Conservation (phyloP, 2,329 filamentous ascomycete genomes). For the Calonectria ilicicola region DNA sequence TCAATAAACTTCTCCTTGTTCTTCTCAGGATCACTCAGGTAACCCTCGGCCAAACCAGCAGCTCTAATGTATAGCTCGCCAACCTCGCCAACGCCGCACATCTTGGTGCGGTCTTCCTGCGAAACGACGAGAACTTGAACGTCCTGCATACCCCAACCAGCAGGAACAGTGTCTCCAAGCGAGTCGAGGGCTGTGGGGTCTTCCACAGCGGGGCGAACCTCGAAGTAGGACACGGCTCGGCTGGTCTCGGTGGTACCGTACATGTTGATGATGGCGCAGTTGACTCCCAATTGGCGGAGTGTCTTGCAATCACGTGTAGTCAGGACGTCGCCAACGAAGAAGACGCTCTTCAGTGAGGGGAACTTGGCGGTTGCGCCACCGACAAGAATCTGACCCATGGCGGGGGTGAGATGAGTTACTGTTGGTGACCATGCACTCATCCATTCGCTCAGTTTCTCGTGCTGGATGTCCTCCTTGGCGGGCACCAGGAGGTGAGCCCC, state of each 20-base stretch:
- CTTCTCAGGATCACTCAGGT: slow-evolving; percentile 69
- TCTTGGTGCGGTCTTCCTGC: slow-evolving; percentile 71
- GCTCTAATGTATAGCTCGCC: slow-evolving; percentile 89
- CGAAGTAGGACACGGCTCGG: slow-evolving; percentile 83
- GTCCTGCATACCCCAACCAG: slow-evolving; percentile 86
- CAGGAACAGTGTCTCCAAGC: slow-evolving; percentile 79
- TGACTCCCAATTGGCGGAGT: slow-evolving; percentile 81
- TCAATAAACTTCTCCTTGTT: slow-evolving; percentile 82
- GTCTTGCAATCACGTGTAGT: slow-evolving; percentile 85
- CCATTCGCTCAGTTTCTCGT: slow-evolving; percentile 86
- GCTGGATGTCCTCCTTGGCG: slow-evolving; percentile 83
- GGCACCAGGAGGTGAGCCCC: slow-evolving; percentile 85
- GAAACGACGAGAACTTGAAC: slow-evolving; percentile 90
- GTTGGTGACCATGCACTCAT: slow-evolving; percentile 80
- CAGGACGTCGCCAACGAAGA: slow-evolving; percentile 93
- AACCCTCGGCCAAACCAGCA: slow-evolving; percentile 86
- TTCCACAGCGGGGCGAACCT: slow-evolving; percentile 75
- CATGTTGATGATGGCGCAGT: slow-evolving; percentile 57
- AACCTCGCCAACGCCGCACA: slow-evolving; percentile 84
- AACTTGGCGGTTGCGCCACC: slow-evolving; percentile 84
- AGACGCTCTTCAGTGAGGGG: slow-evolving; percentile 69
- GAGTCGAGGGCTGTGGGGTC: slow-evolving; percentile 65
- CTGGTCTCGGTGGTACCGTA: slow-evolving; percentile 55
- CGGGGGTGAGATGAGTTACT: slow-evolving; percentile 90
- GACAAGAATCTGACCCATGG: slow-evolving; percentile 96